Evolutionary conservation across 2,329 filamentous ascomycete genomes (phyloP).

Genomic region (Microsporum canis): DNA sequence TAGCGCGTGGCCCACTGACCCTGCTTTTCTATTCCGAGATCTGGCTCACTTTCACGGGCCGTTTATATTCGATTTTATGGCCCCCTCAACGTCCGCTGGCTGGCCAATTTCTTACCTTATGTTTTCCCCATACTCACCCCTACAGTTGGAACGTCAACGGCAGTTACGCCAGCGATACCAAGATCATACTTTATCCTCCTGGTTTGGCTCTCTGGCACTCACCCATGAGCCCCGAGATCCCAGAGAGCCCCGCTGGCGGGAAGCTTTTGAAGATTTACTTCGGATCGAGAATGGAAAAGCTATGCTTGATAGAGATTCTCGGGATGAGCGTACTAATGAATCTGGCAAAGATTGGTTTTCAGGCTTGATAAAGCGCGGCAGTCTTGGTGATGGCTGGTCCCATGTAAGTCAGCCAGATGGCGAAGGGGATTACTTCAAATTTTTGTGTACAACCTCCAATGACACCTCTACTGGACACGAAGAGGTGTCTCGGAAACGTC

Average conservation of each 20-base stretch:
- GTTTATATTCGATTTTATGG: constrained; percentile 23
- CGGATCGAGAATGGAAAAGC: constrained; percentile 36
- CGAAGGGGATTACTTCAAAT: constrained; percentile 11
- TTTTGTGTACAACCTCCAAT: constrained; percentile 4
- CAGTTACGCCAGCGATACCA: constrained; percentile 18
- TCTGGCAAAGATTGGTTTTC: constrained; percentile 31
- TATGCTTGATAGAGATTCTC: constrained; percentile 25
- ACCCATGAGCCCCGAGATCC: constrained; percentile 26
- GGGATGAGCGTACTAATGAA: constrained; percentile 21
- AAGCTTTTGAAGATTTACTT: constrained; percentile 50
- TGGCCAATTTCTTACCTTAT: constrained; percentile 36
- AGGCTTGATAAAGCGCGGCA: constrained; percentile 32
- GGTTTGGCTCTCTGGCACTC: constrained; percentile 24
- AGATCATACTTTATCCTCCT: constrained; percentile 24
- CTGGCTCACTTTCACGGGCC: constrained; percentile 22
- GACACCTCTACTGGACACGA: background rate
- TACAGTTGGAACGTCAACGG: constrained; percentile 41
- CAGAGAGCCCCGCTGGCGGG: constrained; percentile 39
- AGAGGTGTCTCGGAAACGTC: constrained; percentile 15
- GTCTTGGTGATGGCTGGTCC: constrained; percentile 32
- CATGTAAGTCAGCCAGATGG: constrained; percentile 18
- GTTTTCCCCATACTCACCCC: constrained; percentile 44
- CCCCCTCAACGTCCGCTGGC: constrained; percentile 26
- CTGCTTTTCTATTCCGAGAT: constrained; percentile 20
- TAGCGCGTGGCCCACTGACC: constrained; percentile 23